Base-by-base conservation (phyloP, 192 early-diverging fungal genomes). In the Rhizophagus sp. region DNA sequence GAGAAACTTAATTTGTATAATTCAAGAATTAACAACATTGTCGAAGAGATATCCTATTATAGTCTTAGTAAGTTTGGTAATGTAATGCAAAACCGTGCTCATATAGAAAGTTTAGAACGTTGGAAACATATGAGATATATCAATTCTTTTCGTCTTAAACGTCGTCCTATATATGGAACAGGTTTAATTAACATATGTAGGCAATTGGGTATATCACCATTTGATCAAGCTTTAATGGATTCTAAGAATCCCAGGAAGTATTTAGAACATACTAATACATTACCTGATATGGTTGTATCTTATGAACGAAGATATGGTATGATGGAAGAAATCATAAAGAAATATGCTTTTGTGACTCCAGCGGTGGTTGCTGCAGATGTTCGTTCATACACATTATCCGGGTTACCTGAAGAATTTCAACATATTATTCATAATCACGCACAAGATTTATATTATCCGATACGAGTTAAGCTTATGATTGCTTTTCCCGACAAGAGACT, bases 401-500 rank as follows among this genome's bases (percentile, higher is more conserved):
- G 7, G 61, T 83, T 79, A 27, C 80, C 73, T 47, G 73, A 68
- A 62, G 81, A 47, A 6, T 78, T 76, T 7, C 63, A 9, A 27
- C 67, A 22, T 62, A 82, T 79, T 34, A 72, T 65, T 73, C 44
- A 25, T 76, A 65, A 25, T 22, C 39, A 82, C 73, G 74, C 85
- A 70, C 19, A 87, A 67, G 91, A 92, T n/a, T 76, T 91, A 22
- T 81, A 93, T 33, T 88, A 91, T 36, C 84, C 87, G 1, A 78
- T 93, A 2, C 81, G 92, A 39, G 88, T 89, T 15, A 86, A 92
- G 39, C 88, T 92, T 70, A 86, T 88, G 76, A 90, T 96, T 24
- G 91, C 93, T 22, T 96, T 96, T 76, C 95, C 94, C 13, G 95
- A 96, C 79, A 95, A 94, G 61, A 85, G 91, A 12, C 74, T 96